Evolutionary conservation across 495 filamentous ascomycete species (phyloP).

Genomic region (Penicillium soppii): DNA sequence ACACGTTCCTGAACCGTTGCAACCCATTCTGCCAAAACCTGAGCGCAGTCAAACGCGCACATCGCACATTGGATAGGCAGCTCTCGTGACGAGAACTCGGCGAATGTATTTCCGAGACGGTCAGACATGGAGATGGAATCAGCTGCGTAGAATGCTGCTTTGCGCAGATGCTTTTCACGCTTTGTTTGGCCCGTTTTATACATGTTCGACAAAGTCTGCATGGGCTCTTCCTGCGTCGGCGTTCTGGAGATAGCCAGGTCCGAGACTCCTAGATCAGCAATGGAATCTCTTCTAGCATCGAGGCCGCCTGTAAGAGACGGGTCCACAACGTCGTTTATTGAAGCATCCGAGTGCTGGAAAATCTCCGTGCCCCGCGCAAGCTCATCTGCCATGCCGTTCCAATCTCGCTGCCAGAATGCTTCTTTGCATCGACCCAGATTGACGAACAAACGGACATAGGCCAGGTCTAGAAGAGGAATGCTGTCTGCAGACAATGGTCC

Average conservation of each 20-base stretch:
- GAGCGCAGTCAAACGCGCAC: constrained; percentile 95
- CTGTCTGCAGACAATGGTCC: constrained; percentile 90
- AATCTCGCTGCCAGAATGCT: constrained; percentile 92
- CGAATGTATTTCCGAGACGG: constrained; percentile 82
- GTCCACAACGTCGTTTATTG: constrained; percentile 29
- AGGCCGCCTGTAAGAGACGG: constrained; percentile 29
- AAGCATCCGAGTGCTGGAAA: constrained; percentile 66
- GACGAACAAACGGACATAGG: constrained; percentile 91
- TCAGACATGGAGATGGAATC: constrained; percentile 91
- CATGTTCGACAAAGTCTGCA: constrained; percentile 31
- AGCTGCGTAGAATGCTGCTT: constrained; percentile 91
- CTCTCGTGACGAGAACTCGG: constrained; percentile 81
- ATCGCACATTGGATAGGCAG: constrained; percentile 91
- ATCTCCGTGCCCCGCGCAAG: constrained; percentile 77
- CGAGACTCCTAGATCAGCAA: constrained; percentile 39
- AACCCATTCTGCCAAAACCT: constrained; percentile 95
- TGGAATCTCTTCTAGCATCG: constrained; percentile 35
- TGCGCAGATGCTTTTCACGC: constrained; percentile 85
- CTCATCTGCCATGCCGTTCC: constrained; percentile 89
- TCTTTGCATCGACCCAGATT: constrained; percentile 91
- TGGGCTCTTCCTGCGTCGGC: constrained; percentile 38
- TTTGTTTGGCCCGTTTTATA: constrained; percentile 50
- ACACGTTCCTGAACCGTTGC: constrained; percentile 93
- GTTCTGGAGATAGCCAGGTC: constrained; percentile 46
- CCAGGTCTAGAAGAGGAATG: constrained; percentile 91